Evolutionary conservation across 768 basidiomycete genomes (phyloP).

Genomic region (Phylloporus arenicola): DNA sequence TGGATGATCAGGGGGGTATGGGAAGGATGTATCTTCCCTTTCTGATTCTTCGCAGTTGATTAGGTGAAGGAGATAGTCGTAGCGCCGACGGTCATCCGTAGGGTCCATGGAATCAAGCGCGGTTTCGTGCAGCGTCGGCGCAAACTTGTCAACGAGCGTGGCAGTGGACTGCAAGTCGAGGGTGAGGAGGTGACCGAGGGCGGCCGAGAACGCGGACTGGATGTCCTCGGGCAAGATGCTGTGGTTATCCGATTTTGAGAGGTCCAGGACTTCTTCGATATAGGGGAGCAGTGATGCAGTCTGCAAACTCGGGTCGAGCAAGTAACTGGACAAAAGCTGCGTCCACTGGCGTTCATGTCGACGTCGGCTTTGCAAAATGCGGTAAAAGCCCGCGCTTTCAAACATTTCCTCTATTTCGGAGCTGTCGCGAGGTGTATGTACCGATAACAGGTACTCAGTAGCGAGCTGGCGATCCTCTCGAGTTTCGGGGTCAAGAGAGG

Average conservation of each 20-base stretch:
- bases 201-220: constrained; percentile 44
- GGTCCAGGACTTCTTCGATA: constrained; percentile 55
- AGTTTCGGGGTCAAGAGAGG: constrained; percentile 69
- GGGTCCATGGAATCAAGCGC: constrained; percentile 51
- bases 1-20: constrained; percentile 31
- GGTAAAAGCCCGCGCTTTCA: constrained; percentile 80
- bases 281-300: constrained; percentile 59
- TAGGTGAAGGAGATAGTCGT: constrained; percentile 73
- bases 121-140: constrained; percentile 58
- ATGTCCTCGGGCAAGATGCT: constrained; percentile 54
- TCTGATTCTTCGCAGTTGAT: constrained; percentile 48
- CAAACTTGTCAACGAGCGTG: constrained; percentile 59
- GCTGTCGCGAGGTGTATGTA: constrained; percentile 78
- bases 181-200: constrained; percentile 62
- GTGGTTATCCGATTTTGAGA: constrained; percentile 43
- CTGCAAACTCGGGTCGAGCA: constrained; percentile 66
- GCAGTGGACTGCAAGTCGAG: constrained; percentile 65
- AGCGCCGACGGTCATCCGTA: constrained; percentile 48
- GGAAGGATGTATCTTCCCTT: constrained; percentile 29
- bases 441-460: constrained; percentile 87
- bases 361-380: constrained; percentile 82
- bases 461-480: constrained; percentile 94
- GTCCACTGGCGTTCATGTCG: constrained; percentile 73
- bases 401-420: constrained; percentile 66
- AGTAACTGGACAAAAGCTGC: constrained; percentile 62